phyloP scores from a whole-genome alignment of 176 grass and related monocot genomes.

The Rhynchospora breviuscula region DNA sequence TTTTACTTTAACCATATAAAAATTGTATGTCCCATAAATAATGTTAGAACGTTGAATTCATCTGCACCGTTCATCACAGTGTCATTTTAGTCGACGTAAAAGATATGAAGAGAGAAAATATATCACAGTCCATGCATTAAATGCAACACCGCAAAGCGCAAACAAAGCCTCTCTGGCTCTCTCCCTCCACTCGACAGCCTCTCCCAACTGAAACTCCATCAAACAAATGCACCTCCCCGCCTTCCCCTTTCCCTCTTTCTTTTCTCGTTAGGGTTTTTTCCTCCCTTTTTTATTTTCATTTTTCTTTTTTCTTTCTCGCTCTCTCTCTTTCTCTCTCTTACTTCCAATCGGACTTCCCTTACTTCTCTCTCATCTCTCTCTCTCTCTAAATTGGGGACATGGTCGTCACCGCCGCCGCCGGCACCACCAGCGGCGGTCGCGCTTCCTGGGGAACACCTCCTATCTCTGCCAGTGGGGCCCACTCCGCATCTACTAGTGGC shows the following conservation, averaged over 20 bases:
- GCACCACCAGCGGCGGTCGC: neutral
- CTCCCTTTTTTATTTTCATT: conserved; percentile 24
- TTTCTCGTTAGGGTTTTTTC: neutral
- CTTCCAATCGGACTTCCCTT: neutral
- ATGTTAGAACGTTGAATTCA: too few relatives aligned
- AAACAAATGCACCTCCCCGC: conserved; percentile 16
- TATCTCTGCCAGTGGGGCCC: conserved; percentile 38
- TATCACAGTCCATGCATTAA: neutral
- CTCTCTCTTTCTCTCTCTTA: conserved; percentile 6
- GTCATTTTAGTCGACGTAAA: too few relatives aligned
- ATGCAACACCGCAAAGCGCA: neutral
- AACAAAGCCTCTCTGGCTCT: neutral
- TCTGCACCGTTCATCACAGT: too few relatives aligned
- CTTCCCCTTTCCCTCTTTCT: neutral
- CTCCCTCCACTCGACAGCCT: neutral
- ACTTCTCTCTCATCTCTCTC: conserved; percentile 28
- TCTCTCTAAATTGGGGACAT: conserved; percentile 3
- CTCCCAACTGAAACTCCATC: neutral
- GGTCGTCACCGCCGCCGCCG: conserved; percentile 5
- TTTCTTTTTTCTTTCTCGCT: too few relatives aligned
- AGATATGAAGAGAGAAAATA: neutral
- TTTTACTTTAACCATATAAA: too few relatives aligned
- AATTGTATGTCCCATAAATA: too few relatives aligned
- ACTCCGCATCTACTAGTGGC: conserved; percentile 63
- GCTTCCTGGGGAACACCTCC: conserved; percentile 31